Evolutionary conservation across 768 basidiomycete species (phyloP).

Genomic region (Boletus fagicola): DNA sequence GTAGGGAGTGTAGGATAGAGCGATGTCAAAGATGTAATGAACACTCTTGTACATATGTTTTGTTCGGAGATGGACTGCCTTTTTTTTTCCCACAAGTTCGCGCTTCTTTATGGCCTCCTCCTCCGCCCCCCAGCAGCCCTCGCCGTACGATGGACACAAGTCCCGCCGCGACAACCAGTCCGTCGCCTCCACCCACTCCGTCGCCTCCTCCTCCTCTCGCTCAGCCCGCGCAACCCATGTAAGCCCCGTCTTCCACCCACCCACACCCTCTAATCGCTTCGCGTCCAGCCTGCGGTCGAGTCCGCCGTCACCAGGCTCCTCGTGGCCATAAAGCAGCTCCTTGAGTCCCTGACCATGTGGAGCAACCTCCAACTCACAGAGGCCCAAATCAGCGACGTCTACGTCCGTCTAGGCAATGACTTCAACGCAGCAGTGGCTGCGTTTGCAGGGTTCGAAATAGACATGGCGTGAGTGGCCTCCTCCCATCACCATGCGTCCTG

Average conservation of each 20-base stretch:
- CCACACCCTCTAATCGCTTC: not conserved
- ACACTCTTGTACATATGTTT: not conserved
- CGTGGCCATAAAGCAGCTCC: slow-evolving; percentile 92
- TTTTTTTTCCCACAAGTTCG: slow-evolving; percentile 13
- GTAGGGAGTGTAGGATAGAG: not conserved
- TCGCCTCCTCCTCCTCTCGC: slow-evolving; percentile 26
- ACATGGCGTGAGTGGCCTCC: slow-evolving; percentile 75
- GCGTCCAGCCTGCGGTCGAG: slow-evolving; percentile 71
- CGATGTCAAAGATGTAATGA: not conserved
- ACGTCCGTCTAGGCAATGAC: slow-evolving; percentile 94
- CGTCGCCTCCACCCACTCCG: slow-evolving; percentile 46
- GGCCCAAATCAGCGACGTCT: slow-evolving; percentile 89
- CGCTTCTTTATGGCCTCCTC: slow-evolving; percentile 23
- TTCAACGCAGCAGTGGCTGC: slow-evolving; percentile 93
- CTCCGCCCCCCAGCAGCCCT: slow-evolving; percentile 17
- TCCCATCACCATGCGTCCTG: slow-evolving; percentile 12
- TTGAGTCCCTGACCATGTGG: slow-evolving; percentile 88
- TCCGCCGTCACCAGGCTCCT: slow-evolving; percentile 89
- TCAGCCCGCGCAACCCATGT: slow-evolving; percentile 26
- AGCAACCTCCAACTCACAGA: slow-evolving; percentile 71
- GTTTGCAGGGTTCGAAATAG: slow-evolving; percentile 80
- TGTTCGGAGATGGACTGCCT: not conserved
- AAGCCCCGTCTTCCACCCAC: slow-evolving; percentile 9
- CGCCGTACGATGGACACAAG: slow-evolving; percentile 35
- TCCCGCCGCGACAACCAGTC: slow-evolving; percentile 56